phyloP scores from a whole-genome alignment of 768 basidiomycete species.

The Boletus insuetus region DNA sequence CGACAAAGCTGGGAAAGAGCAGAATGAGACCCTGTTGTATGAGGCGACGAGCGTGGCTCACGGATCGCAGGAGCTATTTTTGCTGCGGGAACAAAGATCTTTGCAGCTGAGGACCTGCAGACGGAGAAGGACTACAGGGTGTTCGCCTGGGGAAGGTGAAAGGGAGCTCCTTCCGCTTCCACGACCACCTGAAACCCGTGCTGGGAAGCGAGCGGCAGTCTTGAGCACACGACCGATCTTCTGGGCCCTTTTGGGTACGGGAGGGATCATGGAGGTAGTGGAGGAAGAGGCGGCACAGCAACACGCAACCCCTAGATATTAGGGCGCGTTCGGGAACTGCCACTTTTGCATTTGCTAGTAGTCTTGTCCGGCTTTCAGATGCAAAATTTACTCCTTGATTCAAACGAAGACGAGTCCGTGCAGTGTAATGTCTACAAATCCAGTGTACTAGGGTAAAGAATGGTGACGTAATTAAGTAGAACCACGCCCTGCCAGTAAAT shows the following conservation, averaged over 20 bases:
- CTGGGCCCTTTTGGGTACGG: constrained; percentile 40
- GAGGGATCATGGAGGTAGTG: constrained; percentile 25
- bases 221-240: constrained; percentile 63
- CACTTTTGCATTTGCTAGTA: background rate
- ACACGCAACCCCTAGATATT: constrained; percentile 12
- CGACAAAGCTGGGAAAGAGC: constrained; percentile 55
- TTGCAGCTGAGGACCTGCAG: constrained; percentile 67
- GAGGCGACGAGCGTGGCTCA: constrained; percentile 38
- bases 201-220: constrained; percentile 54
- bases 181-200: constrained; percentile 42
- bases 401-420: background rate
- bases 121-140: constrained; percentile 62
- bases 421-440: background rate
- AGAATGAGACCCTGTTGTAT: background rate
- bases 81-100: constrained; percentile 60
- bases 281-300: constrained; percentile 11
- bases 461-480: background rate
- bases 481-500: background rate
- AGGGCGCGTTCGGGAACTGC: background rate
- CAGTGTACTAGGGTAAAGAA: background rate
- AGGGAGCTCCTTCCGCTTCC: constrained; percentile 36
- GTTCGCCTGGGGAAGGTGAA: constrained; percentile 56
- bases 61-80: constrained; percentile 74
- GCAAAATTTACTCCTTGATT: too few relatives aligned
- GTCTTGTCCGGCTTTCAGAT: too few relatives aligned